Base-by-base conservation (phyloP, 225 moss, liverwort and hornwort species). In the Takakia lepidozioides region DNA sequence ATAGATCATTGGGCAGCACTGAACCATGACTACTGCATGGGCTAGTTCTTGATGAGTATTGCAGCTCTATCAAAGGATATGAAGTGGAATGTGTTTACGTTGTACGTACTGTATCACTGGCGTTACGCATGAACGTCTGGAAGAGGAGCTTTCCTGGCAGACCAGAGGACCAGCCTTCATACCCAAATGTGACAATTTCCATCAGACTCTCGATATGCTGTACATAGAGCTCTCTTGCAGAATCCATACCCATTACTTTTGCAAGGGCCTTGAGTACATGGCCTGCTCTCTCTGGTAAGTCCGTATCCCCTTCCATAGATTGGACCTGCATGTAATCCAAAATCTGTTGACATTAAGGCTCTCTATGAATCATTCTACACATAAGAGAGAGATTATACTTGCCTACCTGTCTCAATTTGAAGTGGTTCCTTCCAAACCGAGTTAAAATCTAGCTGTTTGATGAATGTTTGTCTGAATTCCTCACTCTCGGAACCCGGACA, bases 271-370 rank as follows among this genome's bases (percentile, higher is more conserved):
- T 68, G 15, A 80, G 55, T 6, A 75, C 61, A 43, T 73, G 63
- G 40, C 47, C 49, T 6, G 88, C 83, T 52, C 67, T 70, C 38
- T 70, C 69, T 39, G 69, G 88, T 35, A 93, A 58, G 3, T 64
- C 54, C 9, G 23, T 23, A 67, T 85, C 75, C 36, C 60, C 80
- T 72, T 92, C 83, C 44, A 70, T 60, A 70, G 88, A 88, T 66
- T 88, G 92, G 35, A 93, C 80, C 88, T 93, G 71, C 65, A 68
- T n/a, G n/a, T n/a, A n/a, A n/a, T n/a, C n/a, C n/a, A n/a, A n/a
- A n/a, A n/a, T n/a, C n/a, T n/a, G n/a, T n/a, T n/a, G n/a, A n/a
- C n/a, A n/a, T n/a, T n/a, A n/a, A n/a, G n/a, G n/a, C n/a, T n/a
- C n/a, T n/a, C n/a, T n/a, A n/a, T n/a, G n/a, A n/a, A n/a, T n/a